Conservation (phyloP, 1,284 basidiomycete genomes). For the Cutaneotrichosporon spelunceum region DNA sequence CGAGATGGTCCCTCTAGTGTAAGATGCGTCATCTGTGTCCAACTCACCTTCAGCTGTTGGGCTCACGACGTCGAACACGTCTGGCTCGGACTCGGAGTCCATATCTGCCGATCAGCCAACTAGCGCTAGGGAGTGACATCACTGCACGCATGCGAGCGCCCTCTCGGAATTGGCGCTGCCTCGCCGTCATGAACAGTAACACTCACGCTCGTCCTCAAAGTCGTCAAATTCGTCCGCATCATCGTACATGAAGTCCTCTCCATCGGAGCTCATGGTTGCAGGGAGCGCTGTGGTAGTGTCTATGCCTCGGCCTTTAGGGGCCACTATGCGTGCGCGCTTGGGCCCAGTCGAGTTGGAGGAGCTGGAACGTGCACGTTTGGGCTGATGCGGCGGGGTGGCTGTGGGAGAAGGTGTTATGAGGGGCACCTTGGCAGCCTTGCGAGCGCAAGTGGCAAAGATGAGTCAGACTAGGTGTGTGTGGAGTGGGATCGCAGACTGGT, state of each 20-base stretch:
- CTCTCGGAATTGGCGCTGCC: no score
- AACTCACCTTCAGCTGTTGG: constrained; percentile 45
- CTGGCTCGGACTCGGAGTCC: constrained; percentile 41
- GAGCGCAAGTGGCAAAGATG: constrained; percentile 11
- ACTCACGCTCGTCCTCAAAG: constrained; percentile 34
- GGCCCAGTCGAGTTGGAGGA: neutral
- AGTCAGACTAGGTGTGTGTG: neutral
- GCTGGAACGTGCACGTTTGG: constrained; percentile 10
- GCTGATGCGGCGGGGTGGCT: constrained; percentile 15
- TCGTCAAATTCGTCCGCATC: constrained; percentile 45
- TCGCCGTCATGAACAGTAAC: neutral
- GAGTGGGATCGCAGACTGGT: neutral
- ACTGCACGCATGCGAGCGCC: neutral
- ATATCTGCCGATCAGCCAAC: constrained; percentile 19
- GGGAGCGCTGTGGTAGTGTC: constrained; percentile 6
- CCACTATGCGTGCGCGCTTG: constrained; percentile 13
- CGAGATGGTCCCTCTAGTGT: constrained; percentile 38
- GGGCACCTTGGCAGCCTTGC: constrained; percentile 19
- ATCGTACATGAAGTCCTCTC: constrained; percentile 43
- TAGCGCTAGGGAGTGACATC: neutral
- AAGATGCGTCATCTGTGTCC: neutral
- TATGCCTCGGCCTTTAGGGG: no score
- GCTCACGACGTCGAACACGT: constrained; percentile 46
- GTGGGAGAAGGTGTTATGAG: constrained; percentile 20
- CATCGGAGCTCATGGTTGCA: constrained; percentile 48